Base-by-base conservation (phyloP, 1,139 yeast genomes). In the Blastobotrys malaysiensis region DNA sequence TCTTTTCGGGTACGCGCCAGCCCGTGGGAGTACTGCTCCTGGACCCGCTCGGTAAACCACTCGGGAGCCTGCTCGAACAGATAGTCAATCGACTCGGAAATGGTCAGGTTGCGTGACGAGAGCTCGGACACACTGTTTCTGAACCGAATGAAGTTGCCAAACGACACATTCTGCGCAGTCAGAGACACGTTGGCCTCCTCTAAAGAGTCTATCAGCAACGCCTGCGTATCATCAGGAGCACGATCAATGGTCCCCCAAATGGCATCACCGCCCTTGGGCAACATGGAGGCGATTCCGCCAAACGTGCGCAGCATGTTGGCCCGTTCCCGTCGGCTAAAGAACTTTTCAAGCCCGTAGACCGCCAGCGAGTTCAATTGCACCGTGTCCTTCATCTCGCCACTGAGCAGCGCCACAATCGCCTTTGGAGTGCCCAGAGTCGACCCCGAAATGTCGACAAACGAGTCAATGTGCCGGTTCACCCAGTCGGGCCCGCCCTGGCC, bases 331-430 rank as follows among this genome's bases (percentile, higher is more conserved):
- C 96, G 80, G 52, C 95, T 86, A 69, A 93, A 90, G 72, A 91
- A 95, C 71, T 88, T 89, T 66, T 93, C 99, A 56, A 93, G 77
- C 1, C 98, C 99, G 65, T 89, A 89, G 58, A 91, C 90, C 0
- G 99, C 99, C 60, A 93, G 73, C 1, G 95, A 86, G 69, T 93
- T 93, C 67, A 93, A 76, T 65, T 93, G 97, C 24, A 95, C 95
- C 0, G 99, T 93, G 68, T 93, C 99, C 69, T 85, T 88, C 99
- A 95, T 93, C 72, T 93, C 99, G 22, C 99, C 99, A 18, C 97
- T 88, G 19, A 95, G 72, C 57, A 93, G 74, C 0, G 97, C 97
- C 0, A 96, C 90, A 31, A 90, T 81, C 0, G 96, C 86, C 69
- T 93, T 93, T 1, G 99, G 99, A 0, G 98, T 90, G 1, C 99